Conservation (phyloP, 169 alveolate species). For the Toxoplasma gondii region DNA sequence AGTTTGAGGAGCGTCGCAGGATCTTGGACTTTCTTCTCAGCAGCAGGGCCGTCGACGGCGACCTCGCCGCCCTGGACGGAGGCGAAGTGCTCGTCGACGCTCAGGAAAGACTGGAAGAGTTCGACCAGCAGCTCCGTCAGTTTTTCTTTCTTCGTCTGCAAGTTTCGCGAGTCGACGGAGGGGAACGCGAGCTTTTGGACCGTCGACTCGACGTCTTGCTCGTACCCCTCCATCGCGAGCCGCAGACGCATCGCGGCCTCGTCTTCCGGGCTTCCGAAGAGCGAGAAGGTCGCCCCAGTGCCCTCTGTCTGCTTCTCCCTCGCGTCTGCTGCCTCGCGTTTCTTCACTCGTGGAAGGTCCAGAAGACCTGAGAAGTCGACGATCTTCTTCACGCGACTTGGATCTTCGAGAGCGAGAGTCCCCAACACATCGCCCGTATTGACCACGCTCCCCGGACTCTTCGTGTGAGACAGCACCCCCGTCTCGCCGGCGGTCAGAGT, state of each 20-base stretch:
- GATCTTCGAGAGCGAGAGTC: constrained; percentile 63
- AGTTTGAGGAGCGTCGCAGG: constrained; percentile 11
- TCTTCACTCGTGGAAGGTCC: constrained; percentile 27
- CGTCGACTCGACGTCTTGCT: constrained; percentile 7
- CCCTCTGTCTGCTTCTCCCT: not conserved
- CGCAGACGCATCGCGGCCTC: constrained; percentile 8
- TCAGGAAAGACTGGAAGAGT: constrained; percentile 37
- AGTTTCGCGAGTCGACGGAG: not conserved
- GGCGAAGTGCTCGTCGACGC: constrained; percentile 12
- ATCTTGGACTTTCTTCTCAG: no score
- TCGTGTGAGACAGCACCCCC: constrained; percentile 78
- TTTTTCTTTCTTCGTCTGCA: not conserved
- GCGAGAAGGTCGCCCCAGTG: not conserved
- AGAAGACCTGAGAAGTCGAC: constrained; percentile 33
- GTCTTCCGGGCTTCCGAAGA: not conserved
- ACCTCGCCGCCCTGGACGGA: not conserved
- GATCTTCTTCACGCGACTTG: constrained; percentile 50
- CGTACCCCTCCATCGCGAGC: constrained; percentile 42
- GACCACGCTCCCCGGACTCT: constrained; percentile 79
- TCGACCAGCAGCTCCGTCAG: not conserved
- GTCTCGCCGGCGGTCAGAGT: constrained; percentile 78
- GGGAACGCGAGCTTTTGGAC: constrained; percentile 27
- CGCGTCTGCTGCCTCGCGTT: not conserved
- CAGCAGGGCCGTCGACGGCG: not conserved
- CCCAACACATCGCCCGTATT: constrained; percentile 80